A percentile compares a stretch with the other conserved stretches of the same genome.
These are phyloP conservation scores for Delitschia confertaspora DNA, from an alignment of 495 filamentous ascomycete species.

Conservation along the genomic window DNA sequence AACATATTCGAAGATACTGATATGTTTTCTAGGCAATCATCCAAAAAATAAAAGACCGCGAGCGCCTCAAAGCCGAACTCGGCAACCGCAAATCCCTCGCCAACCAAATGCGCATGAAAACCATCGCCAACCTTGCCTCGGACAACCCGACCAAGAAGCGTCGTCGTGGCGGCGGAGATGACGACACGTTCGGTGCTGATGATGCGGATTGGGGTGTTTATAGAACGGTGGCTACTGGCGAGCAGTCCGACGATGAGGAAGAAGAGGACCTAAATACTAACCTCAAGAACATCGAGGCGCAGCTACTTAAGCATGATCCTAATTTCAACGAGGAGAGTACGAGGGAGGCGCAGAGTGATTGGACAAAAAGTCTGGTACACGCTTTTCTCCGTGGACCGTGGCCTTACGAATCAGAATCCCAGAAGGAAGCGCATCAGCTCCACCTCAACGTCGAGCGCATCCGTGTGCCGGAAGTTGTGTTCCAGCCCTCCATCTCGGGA, in stretches of 20 bases:
- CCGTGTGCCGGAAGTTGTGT: conserved; percentile 89
- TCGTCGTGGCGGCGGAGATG: conserved; percentile 55
- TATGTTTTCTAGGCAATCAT: conserved; percentile 45
- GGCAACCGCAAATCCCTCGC: conserved; percentile 94
- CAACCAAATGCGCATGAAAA: conserved; percentile 95
- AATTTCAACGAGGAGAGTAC: conserved; percentile 84
- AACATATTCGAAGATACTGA: conserved; percentile 1
- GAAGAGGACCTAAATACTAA: conserved; percentile 73
- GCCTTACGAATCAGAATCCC: conserved; percentile 71
- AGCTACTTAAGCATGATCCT: conserved; percentile 77
- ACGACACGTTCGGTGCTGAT: conserved; percentile 94
- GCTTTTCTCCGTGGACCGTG: conserved; percentile 80
- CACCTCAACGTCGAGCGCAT: conserved; percentile 97
- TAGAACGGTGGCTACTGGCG: conserved; percentile 74
- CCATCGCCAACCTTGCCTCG: conserved; percentile 88
- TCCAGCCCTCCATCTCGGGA: conserved; percentile 90
- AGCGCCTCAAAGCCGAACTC: conserved; percentile 81
- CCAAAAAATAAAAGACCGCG: conserved; percentile 82
- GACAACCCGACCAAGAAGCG: conserved; percentile 73
- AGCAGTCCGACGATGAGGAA: conserved; percentile 65
- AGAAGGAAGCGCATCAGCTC: conserved; percentile 74
- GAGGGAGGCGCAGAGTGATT: conserved; percentile 83
- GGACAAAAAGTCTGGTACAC: conserved; percentile 84
- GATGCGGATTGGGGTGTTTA: conserved; percentile 98
- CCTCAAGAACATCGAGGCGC: conserved; percentile 67